A percentile compares a stretch with the other conserved stretches of the same genome.
Conservation (phyloP, 768 basidiomycete species). For the Strobilomyces echinocephalus region DNA sequence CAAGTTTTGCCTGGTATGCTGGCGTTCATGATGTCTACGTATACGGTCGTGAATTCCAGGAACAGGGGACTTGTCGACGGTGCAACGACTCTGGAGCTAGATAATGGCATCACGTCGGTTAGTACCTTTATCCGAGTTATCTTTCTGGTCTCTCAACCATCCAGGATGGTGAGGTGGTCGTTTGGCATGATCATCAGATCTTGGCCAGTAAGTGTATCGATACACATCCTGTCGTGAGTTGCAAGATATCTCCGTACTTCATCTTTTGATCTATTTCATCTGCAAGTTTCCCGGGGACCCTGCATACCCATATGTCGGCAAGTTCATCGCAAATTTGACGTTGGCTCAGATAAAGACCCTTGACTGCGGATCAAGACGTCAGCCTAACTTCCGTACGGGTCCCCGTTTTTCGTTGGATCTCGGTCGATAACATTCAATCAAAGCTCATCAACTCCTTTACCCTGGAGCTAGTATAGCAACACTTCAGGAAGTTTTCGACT, state of each 20-base stretch:
- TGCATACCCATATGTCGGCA: slow-evolving; percentile 71
- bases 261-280: slow-evolving; percentile 1
- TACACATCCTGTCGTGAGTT: slow-evolving; percentile 56
- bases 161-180: slow-evolving; percentile 71
- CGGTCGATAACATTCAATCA: background rate
- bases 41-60: slow-evolving; percentile 2
- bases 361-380: slow-evolving; percentile 72
- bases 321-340: slow-evolving; percentile 71
- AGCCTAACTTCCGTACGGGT: slow-evolving; percentile 51
- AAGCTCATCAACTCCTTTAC: slow-evolving; percentile 62
- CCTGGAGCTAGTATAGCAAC: slow-evolving; percentile 71
- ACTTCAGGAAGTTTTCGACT: slow-evolving; percentile 67
- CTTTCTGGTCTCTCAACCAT: slow-evolving; percentile 3
- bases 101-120: slow-evolving; percentile 73
- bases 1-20: slow-evolving; percentile 68
- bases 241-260: background rate
- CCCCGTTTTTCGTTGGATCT: background rate
- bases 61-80: slow-evolving; percentile 70
- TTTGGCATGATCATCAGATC: slow-evolving; percentile 78
- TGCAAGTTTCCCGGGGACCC: slow-evolving; percentile 53
- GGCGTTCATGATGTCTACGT: slow-evolving; percentile 7
- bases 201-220: slow-evolving; percentile 61
- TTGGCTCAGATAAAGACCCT: slow-evolving; percentile 74
- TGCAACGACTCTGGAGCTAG: slow-evolving; percentile 71
- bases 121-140: slow-evolving; percentile 3